A percentile compares a stretch with the other conserved stretches of the same genome.
These are phyloP conservation scores for Ceratocystis colombiana DNA, from an alignment of 2,329 filamentous ascomycete genomes.

Conservation along the genomic window DNA sequence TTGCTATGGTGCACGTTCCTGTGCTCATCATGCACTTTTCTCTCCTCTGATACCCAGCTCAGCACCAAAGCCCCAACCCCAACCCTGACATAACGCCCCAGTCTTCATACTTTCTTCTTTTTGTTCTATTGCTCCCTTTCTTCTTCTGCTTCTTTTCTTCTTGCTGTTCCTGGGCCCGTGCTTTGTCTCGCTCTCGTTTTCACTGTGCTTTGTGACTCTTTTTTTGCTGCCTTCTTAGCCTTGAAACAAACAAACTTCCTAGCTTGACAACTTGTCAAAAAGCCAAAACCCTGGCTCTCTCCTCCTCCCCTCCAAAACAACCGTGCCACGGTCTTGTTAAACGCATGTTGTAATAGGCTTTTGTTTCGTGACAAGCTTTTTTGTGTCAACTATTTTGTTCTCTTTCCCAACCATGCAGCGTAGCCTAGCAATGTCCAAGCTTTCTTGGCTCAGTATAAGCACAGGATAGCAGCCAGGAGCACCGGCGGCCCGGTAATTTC, in stretches of 20 bases:
- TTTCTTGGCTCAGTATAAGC: background rate
- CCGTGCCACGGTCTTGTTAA: slow-evolving; percentile 1
- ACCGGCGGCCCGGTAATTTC: background rate
- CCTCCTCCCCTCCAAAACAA: background rate
- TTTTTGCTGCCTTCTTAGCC: background rate
- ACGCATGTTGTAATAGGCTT: slow-evolving; percentile 10
- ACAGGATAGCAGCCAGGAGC: background rate
- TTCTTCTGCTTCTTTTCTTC: background rate
- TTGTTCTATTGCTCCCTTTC: background rate
- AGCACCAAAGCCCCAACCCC: too few species aligned
- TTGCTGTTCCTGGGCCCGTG: background rate
- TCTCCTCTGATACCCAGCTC: slow-evolving; percentile 4
- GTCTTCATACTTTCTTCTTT: background rate
- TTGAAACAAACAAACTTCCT: background rate
- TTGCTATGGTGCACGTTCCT: slow-evolving; percentile 1
- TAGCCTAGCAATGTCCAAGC: background rate
- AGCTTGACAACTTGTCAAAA: background rate
- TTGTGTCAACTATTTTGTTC: slow-evolving; percentile 4
- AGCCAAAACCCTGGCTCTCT: background rate
- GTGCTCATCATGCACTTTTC: slow-evolving; percentile 10
- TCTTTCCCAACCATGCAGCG: too few species aligned
- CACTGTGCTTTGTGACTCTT: background rate
- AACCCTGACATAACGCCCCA: background rate
- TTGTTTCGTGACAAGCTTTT: slow-evolving; percentile 13
- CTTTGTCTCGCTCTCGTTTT: too few species aligned